phyloP scores from a whole-genome alignment of 2,329 filamentous ascomycete species.

The Colletotrichum tofieldiae region DNA sequence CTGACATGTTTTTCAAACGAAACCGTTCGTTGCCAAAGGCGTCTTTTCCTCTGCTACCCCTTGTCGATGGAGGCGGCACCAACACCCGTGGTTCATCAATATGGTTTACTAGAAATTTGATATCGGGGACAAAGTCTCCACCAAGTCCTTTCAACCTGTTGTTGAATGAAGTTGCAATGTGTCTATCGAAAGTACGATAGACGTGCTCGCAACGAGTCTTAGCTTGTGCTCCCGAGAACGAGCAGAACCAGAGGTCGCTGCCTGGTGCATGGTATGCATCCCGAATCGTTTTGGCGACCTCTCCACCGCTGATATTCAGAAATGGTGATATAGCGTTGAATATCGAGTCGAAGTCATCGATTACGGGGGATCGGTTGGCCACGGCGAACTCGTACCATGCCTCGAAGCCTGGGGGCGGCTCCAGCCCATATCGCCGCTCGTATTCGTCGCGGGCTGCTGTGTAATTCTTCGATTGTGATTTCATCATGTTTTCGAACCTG shows the following conservation, averaged over 20 bases:
- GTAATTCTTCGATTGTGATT: conserved; percentile 12
- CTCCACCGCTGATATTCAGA: conserved; percentile 54
- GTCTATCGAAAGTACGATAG: conserved; percentile 51
- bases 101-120: conserved; percentile 62
- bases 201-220: conserved; percentile 54
- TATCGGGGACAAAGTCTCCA: conserved; percentile 51
- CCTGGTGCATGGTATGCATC: conserved; percentile 45
- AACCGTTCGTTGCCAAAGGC: background rate
- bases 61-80: conserved; percentile 43
- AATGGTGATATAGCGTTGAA: conserved; percentile 59
- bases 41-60: background rate
- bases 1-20: background rate
- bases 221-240: conserved; percentile 46
- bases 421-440: conserved; percentile 56
- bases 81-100: conserved; percentile 65
- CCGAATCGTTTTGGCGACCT: conserved; percentile 51
- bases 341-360: conserved; percentile 66
- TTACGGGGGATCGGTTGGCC: conserved; percentile 58
- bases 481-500: conserved; percentile 4
- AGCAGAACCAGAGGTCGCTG: conserved; percentile 58
- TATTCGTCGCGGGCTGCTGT: conserved; percentile 59
- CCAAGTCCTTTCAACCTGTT: conserved; percentile 48
- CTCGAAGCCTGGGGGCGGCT: conserved; percentile 64
- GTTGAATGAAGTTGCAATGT: conserved; percentile 52
- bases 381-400: conserved; percentile 62